Conservation (phyloP, 2,329 filamentous ascomycete species). For the Diaporthe australafricana region DNA sequence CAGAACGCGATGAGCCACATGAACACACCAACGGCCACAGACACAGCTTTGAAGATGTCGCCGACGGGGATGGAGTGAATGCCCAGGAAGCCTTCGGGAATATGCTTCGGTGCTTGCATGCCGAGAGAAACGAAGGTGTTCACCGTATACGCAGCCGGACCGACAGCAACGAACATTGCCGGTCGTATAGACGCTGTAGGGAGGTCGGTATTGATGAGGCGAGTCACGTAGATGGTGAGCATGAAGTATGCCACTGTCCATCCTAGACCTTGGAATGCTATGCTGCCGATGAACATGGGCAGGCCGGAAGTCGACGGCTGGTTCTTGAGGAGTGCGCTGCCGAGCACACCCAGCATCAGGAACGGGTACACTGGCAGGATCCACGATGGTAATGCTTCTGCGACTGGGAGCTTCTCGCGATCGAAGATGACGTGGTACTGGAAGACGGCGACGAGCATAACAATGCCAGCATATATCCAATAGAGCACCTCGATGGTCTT, state of each 20-base stretch:
- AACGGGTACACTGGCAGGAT: constrained; percentile 65
- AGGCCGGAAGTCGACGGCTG: constrained; percentile 58
- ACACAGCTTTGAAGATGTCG: constrained; percentile 56
- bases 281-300: constrained; percentile 62
- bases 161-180: constrained; percentile 67
- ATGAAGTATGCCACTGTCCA: constrained; percentile 64
- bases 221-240: constrained; percentile 63
- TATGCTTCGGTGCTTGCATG: constrained; percentile 38
- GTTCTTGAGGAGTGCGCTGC: constrained; percentile 57
- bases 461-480: constrained; percentile 61
- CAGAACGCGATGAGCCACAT: constrained; percentile 65
- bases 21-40: constrained; percentile 59
- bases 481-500: constrained; percentile 59
- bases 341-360: constrained; percentile 65
- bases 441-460: constrained; percentile 46
- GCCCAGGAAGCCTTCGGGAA: constrained; percentile 42
- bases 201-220: constrained; percentile 62
- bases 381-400: constrained; percentile 66
- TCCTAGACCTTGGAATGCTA: constrained; percentile 64
- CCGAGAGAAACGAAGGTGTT: constrained; percentile 66
- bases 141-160: constrained; percentile 54
- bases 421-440: constrained; percentile 46
- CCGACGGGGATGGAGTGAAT: constrained; percentile 43
- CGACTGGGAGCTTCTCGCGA: constrained; percentile 55
- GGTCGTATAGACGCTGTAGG: constrained; percentile 59